phyloP scores from a whole-genome alignment of 805 yeast species.

The Yamadazyma endophytica region DNA sequence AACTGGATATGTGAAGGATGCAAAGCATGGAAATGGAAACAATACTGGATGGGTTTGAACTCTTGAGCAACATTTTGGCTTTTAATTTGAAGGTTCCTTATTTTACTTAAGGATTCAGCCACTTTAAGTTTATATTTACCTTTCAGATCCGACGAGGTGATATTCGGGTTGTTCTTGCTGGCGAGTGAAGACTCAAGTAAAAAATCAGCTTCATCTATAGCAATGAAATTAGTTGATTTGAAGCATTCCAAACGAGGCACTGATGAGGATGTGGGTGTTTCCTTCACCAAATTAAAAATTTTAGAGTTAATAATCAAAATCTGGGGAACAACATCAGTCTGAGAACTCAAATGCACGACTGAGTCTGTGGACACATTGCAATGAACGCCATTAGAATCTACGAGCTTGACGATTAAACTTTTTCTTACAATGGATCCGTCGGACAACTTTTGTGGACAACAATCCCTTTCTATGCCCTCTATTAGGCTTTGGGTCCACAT shows the following conservation, averaged over 20 bases:
- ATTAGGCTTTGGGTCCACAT: conserved; percentile 9
- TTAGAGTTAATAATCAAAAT: background rate
- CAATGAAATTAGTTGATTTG: conserved; percentile 13
- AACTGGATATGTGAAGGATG: conserved; percentile 12
- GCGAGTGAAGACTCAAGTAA: conserved; percentile 13
- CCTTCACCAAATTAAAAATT: too few species aligned
- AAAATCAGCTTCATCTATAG: conserved; percentile 20
- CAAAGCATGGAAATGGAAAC: conserved; percentile 15
- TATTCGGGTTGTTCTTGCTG: too few species aligned
- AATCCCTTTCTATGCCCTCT: conserved; percentile 15
- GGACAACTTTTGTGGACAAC: conserved; percentile 18
- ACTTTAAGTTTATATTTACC: too few species aligned
- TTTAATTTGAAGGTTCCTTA: too few species aligned
- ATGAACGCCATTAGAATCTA: background rate
- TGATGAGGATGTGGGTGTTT: too few species aligned
- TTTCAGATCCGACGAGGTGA: too few species aligned
- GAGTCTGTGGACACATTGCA: background rate
- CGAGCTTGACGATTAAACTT: background rate
- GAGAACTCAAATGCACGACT: too few species aligned
- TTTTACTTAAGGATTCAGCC: too few species aligned
- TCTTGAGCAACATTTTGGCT: background rate
- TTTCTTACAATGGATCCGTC: conserved; percentile 2
- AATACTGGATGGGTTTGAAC: conserved; percentile 22
- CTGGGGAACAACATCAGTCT: conserved; percentile 1
- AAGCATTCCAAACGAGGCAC: conserved; percentile 4